These are phyloP conservation scores for Rutstroemia sydowiana DNA, from an alignment of 2,329 filamentous ascomycete genomes.

Conservation along the genomic window DNA sequence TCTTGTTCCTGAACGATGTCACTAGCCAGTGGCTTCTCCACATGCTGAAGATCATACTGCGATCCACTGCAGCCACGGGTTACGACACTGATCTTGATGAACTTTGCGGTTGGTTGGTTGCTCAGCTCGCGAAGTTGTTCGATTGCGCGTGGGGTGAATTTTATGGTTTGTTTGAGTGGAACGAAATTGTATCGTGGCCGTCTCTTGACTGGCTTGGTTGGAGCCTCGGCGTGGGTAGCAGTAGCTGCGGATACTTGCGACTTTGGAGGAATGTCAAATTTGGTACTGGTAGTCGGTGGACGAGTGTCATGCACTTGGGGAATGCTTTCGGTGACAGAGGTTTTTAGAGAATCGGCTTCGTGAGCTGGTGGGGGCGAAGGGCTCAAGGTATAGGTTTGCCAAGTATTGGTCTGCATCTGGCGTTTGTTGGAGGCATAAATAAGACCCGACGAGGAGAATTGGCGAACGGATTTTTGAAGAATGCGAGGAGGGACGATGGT, in stretches of 20 bases:
- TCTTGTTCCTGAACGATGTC: conserved; percentile 95
- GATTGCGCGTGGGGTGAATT: conserved; percentile 72
- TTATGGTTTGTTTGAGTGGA: conserved; percentile 86
- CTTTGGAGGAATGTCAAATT: conserved; percentile 21
- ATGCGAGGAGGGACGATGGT: conserved; percentile 32
- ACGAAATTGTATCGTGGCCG: conserved; percentile 55
- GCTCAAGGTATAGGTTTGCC: conserved; percentile 49
- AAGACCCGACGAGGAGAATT: conserved; percentile 40
- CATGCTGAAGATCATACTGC: conserved; percentile 89
- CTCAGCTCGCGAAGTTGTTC: conserved; percentile 70
- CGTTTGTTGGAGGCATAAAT: conserved; percentile 44
- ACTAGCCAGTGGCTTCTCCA: conserved; percentile 80
- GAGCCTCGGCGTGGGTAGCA: conserved; percentile 56
- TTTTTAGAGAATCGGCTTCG: conserved; percentile 50
- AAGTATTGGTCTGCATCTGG: conserved; percentile 58
- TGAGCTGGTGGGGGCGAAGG: conserved; percentile 41
- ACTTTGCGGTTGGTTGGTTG: conserved; percentile 79
- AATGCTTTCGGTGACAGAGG: conserved; percentile 47
- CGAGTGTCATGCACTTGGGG: conserved; percentile 38
- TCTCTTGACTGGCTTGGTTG: conserved; percentile 50
- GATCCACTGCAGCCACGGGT: conserved; percentile 92
- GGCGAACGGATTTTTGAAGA: conserved; percentile 33
- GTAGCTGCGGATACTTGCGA: conserved; percentile 34
- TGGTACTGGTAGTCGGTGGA: conserved; percentile 35
- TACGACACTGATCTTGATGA: conserved; percentile 89